Base-by-base conservation (phyloP, 306 rosid species). In the Cyamopsis tetragonoloba region DNA sequence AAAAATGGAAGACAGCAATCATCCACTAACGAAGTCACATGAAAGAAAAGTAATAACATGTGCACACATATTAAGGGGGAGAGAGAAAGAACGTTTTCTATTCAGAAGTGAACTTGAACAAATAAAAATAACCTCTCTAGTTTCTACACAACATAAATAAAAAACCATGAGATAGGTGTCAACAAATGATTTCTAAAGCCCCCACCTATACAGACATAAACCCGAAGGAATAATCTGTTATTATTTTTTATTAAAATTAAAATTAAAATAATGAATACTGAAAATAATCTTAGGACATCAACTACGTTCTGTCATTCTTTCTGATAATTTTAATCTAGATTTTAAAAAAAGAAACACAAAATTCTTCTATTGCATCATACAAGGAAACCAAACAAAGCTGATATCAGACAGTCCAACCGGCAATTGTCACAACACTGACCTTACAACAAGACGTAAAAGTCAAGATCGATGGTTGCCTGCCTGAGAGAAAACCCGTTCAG, bases 381-480 rank as follows among this genome's bases (percentile, higher is more conserved):
- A 77, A 48, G 44, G 57, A 68, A 77, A 75, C 70, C 60, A 48
- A 71, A 73, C 70, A 59, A 72, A 59, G 77, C 62, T 73, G 69
- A 78, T 69, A 76, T 61, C 89, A 64, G 84, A 76, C 82, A 73
- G 73, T 68, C 71, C 84, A 60, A 72, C 74, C 77, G 37, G 26
- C 73, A 74, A 79, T 77, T 73, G 70, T 72, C 79, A 79, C 84
- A 73, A 70, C 82, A 82, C 84, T 63, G 77, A 77, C 85, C 80
- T 84, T 72, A 78, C 82, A 73, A 44, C 28, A 53, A 73, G 84
- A 70, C 72, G 73, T 69, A 73, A 76, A 71, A 78, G 64, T 71
- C 81, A 84, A 81, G 86, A 78, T 67, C 32, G 85, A 50, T 71
- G 62, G 78, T 67, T 68, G 78, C 79, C 77, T 56, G 76, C 86